Evolutionary conservation across 768 basidiomycete genomes (phyloP).

Genomic region (Dictyophora rubrovolvata): DNA sequence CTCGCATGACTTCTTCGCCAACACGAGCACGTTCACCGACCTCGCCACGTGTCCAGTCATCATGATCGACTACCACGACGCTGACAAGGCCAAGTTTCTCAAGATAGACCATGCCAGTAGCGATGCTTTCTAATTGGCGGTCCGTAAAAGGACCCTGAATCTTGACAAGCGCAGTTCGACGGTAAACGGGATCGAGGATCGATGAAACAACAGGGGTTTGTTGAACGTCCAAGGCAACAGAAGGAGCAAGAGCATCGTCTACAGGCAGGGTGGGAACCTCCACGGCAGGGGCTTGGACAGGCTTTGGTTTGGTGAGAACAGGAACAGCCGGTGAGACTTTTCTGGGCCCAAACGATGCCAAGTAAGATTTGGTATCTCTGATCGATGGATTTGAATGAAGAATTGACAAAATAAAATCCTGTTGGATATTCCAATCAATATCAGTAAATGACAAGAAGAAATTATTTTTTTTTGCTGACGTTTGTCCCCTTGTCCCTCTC

Average conservation of each 20-base stretch:
- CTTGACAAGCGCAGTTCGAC: conserved; percentile 91
- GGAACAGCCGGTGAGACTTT: conserved; percentile 28
- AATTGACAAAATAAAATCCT: conserved; percentile 97
- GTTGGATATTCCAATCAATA: conserved; percentile 2
- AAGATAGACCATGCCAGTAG: conserved; percentile 86
- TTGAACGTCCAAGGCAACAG: conserved; percentile 20
- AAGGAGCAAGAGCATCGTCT: neutral
- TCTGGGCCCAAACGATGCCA: conserved; percentile 80
- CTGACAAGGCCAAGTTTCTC: conserved; percentile 93
- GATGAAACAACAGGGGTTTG: conserved; percentile 53
- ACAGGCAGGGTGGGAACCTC: neutral
- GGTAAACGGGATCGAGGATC: conserved; percentile 75
- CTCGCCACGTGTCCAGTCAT: conserved; percentile 57
- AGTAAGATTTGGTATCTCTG: conserved; percentile 83
- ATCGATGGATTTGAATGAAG: conserved; percentile 86
- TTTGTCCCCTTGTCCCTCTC: conserved; percentile 5
- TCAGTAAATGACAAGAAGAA: neutral
- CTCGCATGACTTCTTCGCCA: conserved; percentile 74
- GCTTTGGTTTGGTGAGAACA: conserved; percentile 16
- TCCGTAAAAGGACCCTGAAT: conserved; percentile 93
- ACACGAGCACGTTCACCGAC: conserved; percentile 57
- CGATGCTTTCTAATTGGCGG: conserved; percentile 87
- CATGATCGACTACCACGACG: conserved; percentile 91
- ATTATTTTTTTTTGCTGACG: neutral
- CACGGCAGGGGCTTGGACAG: neutral